Percentiles rank a stretch among this genome's conserved stretches.
phyloP scores from a whole-genome alignment of 2,329 filamentous ascomycete species.

The Fusarium tupiense region DNA sequence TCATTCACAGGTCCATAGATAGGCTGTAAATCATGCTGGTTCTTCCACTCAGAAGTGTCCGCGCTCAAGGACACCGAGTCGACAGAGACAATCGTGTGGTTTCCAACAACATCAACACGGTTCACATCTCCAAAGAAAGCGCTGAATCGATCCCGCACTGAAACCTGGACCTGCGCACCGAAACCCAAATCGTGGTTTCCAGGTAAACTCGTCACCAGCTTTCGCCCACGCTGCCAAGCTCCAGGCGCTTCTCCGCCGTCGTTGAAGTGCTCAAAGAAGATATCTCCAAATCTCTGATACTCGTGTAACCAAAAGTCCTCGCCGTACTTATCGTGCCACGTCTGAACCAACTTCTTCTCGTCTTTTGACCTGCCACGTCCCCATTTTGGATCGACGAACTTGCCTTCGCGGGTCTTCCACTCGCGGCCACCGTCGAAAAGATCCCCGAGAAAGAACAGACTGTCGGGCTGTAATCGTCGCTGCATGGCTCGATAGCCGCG shows the following conservation, averaged over 20 bases:
- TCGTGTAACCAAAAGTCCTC: constrained; percentile 87
- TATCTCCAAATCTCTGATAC: constrained; percentile 83
- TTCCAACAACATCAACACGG: constrained; percentile 88
- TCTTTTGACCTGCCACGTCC: constrained; percentile 59
- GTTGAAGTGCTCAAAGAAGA: constrained; percentile 81
- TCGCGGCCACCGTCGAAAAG: constrained; percentile 95
- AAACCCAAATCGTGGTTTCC: constrained; percentile 97
- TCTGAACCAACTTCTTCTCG: constrained; percentile 66
- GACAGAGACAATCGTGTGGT: constrained; percentile 93
- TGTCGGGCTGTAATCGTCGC: constrained; percentile 80
- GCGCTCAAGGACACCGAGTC: constrained; percentile 91
- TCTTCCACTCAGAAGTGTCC: constrained; percentile 61
- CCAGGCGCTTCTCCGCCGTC: constrained; percentile 64
- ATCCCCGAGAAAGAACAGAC: constrained; percentile 90
- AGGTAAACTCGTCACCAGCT: constrained; percentile 84
- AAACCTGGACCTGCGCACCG: constrained; percentile 81
- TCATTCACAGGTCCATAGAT: constrained; percentile 81
- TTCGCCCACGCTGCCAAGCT: constrained; percentile 72
- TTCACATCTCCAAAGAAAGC: constrained; percentile 93
- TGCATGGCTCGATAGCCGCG: constrained; percentile 85
- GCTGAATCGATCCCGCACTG: constrained; percentile 84
- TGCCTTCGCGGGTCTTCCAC: constrained; percentile 79
- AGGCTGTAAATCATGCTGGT: constrained; percentile 61
- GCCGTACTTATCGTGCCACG: constrained; percentile 79
- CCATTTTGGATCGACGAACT: constrained; percentile 69